Base-by-base conservation (phyloP, 805 yeast genomes). In the Ogataea paraovalis region DNA sequence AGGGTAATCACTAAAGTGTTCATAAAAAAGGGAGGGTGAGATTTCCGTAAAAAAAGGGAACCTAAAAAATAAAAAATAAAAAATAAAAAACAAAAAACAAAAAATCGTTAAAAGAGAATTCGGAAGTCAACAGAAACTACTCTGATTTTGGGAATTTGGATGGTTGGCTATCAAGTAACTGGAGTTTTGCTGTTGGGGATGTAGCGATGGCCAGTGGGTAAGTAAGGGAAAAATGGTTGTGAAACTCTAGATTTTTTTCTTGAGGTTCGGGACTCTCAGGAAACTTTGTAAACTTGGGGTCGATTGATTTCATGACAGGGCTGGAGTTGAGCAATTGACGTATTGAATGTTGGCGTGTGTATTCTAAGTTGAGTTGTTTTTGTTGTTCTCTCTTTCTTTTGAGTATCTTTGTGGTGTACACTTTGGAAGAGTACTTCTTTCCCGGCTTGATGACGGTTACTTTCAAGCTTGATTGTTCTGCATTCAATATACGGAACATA, bases 371-470 rank as follows among this genome's bases (percentile, higher is more conserved):
- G 3, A 4, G 30, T 34, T 34, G 21, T 18, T 34, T 10, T 34
- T 16, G 38, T 34, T 34, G 38, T n/a, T 34, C 12, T 18, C 16
- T n/a, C 21, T 38, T 43, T 19, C 50, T 47, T 30, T 47, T 45
- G 20, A 52, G 8, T 27, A 55, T 41, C 22, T 49, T 51, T 23
- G 48, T 46, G n/a, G 56, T 51, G 48, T 60, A 62, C 10, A 55
- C 43, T 32, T 53, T 54, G 38, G 58, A 54, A 21, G 68, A 64
- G 37, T 58, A 64, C 40, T 64, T 64, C 44, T 57, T 61, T 14
- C 68, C 68, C 7, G 68, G 68, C 34, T 60, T 61, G 34, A 57
- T 55, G 27, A 61, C 65, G 2, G 39, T 45, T n/a, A 62, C 30
- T 55, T 56, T n/a, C 57, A 51, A 1, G 56, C 50, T 23, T 19